phyloP scores from a whole-genome alignment of 495 filamentous ascomycete genomes.

The Lophiotrema nucula region DNA sequence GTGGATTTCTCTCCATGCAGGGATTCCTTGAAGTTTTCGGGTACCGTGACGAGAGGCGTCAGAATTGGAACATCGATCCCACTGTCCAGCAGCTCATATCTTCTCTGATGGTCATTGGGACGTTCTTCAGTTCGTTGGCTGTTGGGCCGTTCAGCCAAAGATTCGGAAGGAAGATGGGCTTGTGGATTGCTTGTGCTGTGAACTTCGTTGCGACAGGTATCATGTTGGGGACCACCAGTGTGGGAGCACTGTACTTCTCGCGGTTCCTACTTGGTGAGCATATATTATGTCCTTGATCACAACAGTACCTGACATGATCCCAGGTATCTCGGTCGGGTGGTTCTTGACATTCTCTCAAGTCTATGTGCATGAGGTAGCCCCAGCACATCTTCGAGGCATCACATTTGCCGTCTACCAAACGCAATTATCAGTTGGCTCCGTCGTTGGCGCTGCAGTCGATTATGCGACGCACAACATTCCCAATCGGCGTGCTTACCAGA shows the following conservation, averaged over 20 bases:
- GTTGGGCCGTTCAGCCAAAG: constrained; percentile 10
- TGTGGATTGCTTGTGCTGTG: constrained; percentile 12
- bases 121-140: neutral
- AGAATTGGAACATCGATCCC: constrained; percentile 9
- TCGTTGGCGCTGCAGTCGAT: constrained; percentile 7
- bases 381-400: constrained; percentile 19
- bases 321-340: constrained; percentile 11
- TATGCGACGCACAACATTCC: constrained; percentile 10
- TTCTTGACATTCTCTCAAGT: constrained; percentile 17
- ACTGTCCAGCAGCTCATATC: constrained; percentile 13
- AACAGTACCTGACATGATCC: neutral
- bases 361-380: constrained; percentile 10
- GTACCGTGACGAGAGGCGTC: neutral
- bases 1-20: constrained; percentile 11
- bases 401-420: constrained; percentile 15
- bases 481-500: constrained; percentile 4
- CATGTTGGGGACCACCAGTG: constrained; percentile 15
- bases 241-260: constrained; percentile 13
- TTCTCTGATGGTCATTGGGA: constrained; percentile 9
- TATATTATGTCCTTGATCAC: neutral
- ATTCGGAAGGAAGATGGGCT: constrained; percentile 4
- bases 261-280: constrained; percentile 9
- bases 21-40: constrained; percentile 12
- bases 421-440: constrained; percentile 11
- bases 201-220: constrained; percentile 9